phyloP scores from a whole-genome alignment of 164 flowering plant genomes.

The Vitis rupestris region DNA sequence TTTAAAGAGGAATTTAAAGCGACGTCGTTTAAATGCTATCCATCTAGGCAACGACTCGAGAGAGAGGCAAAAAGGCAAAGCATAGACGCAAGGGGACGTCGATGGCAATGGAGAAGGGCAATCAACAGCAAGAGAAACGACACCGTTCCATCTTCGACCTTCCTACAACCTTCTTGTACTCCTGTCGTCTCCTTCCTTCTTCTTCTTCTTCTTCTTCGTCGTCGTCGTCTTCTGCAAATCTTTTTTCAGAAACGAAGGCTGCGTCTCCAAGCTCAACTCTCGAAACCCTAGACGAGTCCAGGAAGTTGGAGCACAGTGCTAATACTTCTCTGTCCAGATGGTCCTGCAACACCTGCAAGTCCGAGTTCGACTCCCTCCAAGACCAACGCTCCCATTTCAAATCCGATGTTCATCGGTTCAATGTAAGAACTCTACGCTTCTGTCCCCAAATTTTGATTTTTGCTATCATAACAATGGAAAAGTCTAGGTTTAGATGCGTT shows the following conservation, averaged over 20 bases:
- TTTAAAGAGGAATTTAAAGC: too few relatives aligned
- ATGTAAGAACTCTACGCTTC: slow-evolving; percentile 37
- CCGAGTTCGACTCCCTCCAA: slow-evolving; percentile 76
- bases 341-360: slow-evolving; percentile 84
- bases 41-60: too few relatives aligned
- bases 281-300: slow-evolving; percentile 7
- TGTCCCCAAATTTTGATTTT: not conserved
- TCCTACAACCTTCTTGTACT: slow-evolving; percentile 57
- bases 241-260: not conserved
- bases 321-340: slow-evolving; percentile 33
- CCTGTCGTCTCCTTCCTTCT: slow-evolving; percentile 50
- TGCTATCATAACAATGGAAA: not conserved
- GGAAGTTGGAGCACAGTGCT: slow-evolving; percentile 2
- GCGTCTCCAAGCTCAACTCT: slow-evolving; percentile 6
- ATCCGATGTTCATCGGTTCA: slow-evolving; percentile 83
- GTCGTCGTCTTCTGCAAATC: slow-evolving; percentile 4
- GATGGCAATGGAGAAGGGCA: too few relatives aligned
- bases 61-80: too few relatives aligned
- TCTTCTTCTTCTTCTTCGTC: slow-evolving; percentile 24
- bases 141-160: slow-evolving; percentile 66
- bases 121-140: slow-evolving; percentile 27
- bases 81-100: too few relatives aligned
- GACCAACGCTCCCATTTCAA: slow-evolving; percentile 95
- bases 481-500: too few relatives aligned
- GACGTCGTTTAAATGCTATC: too few relatives aligned